These are phyloP conservation scores for Leccinum pellstonianum DNA, from an alignment of 768 basidiomycete genomes.

Conservation along the genomic window DNA sequence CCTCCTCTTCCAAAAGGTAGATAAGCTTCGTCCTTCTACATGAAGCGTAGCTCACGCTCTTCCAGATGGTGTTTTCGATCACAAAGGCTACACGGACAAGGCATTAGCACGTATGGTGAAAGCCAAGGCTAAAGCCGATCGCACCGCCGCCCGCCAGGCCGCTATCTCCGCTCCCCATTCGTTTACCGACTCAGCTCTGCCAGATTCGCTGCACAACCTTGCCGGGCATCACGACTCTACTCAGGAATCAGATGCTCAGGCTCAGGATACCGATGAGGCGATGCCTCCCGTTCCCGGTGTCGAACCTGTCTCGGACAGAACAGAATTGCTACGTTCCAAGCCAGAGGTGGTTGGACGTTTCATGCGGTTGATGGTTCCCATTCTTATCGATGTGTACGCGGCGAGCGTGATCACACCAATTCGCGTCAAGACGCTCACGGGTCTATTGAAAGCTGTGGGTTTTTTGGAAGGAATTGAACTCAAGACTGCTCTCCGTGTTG, in stretches of 20 bases:
- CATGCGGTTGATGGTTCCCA: constrained; percentile 87
- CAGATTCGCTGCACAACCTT: constrained; percentile 20
- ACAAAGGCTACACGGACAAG: constrained; percentile 87
- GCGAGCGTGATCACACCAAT: constrained; percentile 90
- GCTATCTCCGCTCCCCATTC: constrained; percentile 32
- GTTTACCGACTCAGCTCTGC: constrained; percentile 25
- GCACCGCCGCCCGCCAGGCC: constrained; percentile 65
- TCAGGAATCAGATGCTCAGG: constrained; percentile 38
- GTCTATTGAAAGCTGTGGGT: constrained; percentile 86
- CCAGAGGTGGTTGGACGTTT: constrained; percentile 78
- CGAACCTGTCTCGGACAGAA: constrained; percentile 50
- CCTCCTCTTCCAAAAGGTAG: constrained; percentile 91
- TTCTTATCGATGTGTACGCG: constrained; percentile 98
- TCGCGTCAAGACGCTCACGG: constrained; percentile 84
- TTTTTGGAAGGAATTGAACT: constrained; percentile 80
- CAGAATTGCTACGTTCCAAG: constrained; percentile 72
- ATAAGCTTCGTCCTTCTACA: constrained; percentile 2
- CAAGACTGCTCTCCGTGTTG: constrained; percentile 72
- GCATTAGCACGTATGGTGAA: constrained; percentile 72
- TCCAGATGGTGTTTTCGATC: constrained; percentile 92
- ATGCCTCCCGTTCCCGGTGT: constrained; percentile 33
- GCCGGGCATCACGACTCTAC: constrained; percentile 22
- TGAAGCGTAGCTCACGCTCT: constrained; percentile 3
- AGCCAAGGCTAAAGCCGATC: constrained; percentile 80
- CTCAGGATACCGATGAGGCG: constrained; percentile 42